phyloP scores from a whole-genome alignment of 495 filamentous ascomycete species.

The Lepidopterella palustris region DNA sequence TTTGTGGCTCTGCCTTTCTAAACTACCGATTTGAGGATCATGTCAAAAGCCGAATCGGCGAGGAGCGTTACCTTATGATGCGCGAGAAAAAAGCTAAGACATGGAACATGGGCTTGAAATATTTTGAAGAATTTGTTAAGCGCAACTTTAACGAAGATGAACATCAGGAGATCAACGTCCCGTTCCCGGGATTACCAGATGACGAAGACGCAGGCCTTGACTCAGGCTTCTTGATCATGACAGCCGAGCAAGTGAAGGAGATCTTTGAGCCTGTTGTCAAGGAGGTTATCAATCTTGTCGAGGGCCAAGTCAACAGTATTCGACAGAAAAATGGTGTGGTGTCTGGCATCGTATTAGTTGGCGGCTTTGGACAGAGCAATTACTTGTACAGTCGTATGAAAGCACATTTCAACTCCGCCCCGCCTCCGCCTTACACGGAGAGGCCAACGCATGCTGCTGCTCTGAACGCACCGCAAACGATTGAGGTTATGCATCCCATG shows the following conservation, averaged over 20 bases:
- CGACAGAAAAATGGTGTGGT: constrained; percentile 55
- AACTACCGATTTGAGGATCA: constrained; percentile 44
- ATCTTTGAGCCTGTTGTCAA: constrained; percentile 48
- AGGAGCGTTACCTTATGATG: constrained; percentile 38
- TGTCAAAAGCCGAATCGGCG: constrained; percentile 37
- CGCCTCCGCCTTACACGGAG: constrained; percentile 61
- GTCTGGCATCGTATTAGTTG: constrained; percentile 62
- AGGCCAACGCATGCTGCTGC: constrained; percentile 50
- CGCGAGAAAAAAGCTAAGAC: constrained; percentile 42
- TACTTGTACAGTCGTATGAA: constrained; percentile 58
- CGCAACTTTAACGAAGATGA: constrained; percentile 68
- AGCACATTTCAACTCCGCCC: constrained; percentile 55
- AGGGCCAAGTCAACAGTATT: constrained; percentile 49
- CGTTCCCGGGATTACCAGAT: constrained; percentile 66
- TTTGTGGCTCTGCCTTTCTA: constrained; percentile 42
- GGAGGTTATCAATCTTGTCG: constrained; percentile 53
- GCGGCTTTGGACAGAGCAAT: constrained; percentile 62
- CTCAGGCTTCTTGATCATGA: constrained; percentile 40
- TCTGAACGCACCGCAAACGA: constrained; percentile 34
- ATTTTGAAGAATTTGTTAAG: constrained; percentile 60
- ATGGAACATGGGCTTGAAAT: constrained; percentile 72
- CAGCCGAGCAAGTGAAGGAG: constrained; percentile 38
- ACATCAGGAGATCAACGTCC: constrained; percentile 60
- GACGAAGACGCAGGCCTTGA: constrained; percentile 44
- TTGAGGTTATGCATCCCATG: constrained; percentile 57